Conservation (phyloP, 163 green algal species). For the Coccomyxa subellipsoidea region DNA sequence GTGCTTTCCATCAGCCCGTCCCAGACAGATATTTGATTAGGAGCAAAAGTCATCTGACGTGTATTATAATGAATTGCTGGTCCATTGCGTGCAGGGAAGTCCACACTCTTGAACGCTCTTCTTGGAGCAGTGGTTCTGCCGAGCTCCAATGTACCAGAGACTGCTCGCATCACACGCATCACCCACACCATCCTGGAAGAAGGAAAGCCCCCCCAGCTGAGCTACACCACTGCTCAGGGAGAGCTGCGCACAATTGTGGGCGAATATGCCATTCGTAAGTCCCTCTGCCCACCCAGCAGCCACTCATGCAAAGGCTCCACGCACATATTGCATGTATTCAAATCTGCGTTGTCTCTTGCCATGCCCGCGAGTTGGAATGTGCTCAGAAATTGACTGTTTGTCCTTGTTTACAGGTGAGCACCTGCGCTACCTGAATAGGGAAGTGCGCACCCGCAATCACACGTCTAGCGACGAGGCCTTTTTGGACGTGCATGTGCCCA, state of each 20-base stretch:
- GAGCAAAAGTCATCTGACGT: too few species aligned
- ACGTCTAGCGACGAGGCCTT: conserved; percentile 21
- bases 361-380: not conserved
- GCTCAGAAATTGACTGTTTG: not conserved
- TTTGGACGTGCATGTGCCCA: conserved; percentile 22
- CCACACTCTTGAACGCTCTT: conserved; percentile 11
- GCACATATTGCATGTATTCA: not conserved
- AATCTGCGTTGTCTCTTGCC: not conserved
- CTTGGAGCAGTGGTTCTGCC: not conserved
- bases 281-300: not conserved
- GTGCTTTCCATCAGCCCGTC: too few species aligned
- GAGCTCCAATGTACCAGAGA: conserved; percentile 14
- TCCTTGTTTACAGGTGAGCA: conserved; percentile 22
- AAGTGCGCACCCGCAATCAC: conserved; percentile 26
- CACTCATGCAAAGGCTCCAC: not conserved
- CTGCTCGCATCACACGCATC: conserved; percentile 13
- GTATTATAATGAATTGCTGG: too few species aligned
- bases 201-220: conserved; percentile 3
- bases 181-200: conserved; percentile 8
- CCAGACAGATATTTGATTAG: too few species aligned
- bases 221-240: not conserved
- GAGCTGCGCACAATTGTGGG: not conserved
- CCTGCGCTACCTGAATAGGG: conserved; percentile 58
- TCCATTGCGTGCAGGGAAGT: conserved; percentile 2
- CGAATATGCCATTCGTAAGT: not conserved